Conservation (phyloP, 805 yeast species). For the Nakazawaea anatomiae region DNA sequence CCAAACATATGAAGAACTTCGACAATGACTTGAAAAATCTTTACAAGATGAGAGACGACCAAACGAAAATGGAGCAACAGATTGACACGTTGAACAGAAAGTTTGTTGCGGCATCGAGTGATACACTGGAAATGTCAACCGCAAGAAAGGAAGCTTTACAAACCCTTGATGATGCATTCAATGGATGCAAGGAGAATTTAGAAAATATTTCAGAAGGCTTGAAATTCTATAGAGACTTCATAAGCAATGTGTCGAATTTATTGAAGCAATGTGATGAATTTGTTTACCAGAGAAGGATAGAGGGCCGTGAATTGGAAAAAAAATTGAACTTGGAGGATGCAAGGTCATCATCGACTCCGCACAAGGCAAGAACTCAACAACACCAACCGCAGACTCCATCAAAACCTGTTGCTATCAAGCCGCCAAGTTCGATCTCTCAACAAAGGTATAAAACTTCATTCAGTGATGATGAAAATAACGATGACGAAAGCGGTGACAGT, state of each 20-base stretch:
- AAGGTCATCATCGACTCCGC: neutral
- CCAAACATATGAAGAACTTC: slow-evolving; percentile 39
- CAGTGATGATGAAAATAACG: neutral
- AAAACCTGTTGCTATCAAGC: neutral
- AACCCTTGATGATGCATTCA: slow-evolving; percentile 41
- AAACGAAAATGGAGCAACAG: slow-evolving; percentile 31
- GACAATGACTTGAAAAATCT: slow-evolving; percentile 44
- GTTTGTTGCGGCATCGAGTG: slow-evolving; percentile 15
- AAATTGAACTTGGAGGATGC: slow-evolving; percentile 2
- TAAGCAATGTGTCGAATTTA: slow-evolving; percentile 37
- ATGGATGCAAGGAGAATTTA: slow-evolving; percentile 48
- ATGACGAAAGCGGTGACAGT: neutral
- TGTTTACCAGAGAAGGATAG: slow-evolving; percentile 43
- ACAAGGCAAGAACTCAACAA: neutral
- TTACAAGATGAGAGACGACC: slow-evolving; percentile 31
- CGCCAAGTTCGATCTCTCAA: slow-evolving; percentile 2
- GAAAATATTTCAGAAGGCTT: slow-evolving; percentile 63
- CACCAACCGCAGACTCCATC: neutral
- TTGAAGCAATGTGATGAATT: slow-evolving; percentile 44
- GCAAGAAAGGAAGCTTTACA: slow-evolving; percentile 45
- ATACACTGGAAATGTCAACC: slow-evolving; percentile 7
- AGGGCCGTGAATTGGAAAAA: slow-evolving; percentile 45
- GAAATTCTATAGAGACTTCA: slow-evolving; percentile 62
- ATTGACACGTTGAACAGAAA: slow-evolving; percentile 27
- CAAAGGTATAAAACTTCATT: slow-evolving; percentile 1